Evolutionary conservation across 1,284 basidiomycete species (phyloP).

Genomic region (Trichosporon ovoides): DNA sequence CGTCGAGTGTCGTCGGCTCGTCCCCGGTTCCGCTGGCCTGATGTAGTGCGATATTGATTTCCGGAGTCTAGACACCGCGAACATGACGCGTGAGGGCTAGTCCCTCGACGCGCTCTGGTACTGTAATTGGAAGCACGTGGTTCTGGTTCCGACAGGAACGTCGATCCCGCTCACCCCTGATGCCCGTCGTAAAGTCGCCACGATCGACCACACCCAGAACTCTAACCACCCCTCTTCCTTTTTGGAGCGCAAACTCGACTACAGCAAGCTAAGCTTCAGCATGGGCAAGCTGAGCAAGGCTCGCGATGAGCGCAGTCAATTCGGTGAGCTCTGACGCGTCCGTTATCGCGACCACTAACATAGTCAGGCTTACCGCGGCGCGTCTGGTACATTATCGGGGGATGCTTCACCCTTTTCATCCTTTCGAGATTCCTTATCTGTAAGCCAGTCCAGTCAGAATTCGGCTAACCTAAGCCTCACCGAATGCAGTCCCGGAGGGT

Average conservation of each 20-base stretch:
- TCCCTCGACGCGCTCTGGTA: too few species aligned
- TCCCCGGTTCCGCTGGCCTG: background rate
- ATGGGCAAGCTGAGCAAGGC: slow-evolving; percentile 3
- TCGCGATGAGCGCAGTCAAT: slow-evolving; percentile 9
- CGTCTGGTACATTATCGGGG: slow-evolving; percentile 63
- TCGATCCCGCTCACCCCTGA: background rate
- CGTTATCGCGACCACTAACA: background rate
- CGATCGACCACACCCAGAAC: background rate
- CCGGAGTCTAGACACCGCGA: too few species aligned
- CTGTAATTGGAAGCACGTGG: too few species aligned
- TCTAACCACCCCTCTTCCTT: background rate
- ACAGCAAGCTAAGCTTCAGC: background rate
- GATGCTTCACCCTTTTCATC: slow-evolving; percentile 58
- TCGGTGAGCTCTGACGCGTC: slow-evolving; percentile 20
- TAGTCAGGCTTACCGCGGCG: slow-evolving; percentile 47
- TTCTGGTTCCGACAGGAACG: background rate
- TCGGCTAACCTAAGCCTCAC: background rate
- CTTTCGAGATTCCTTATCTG: slow-evolving; percentile 60
- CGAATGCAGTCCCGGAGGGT: background rate
- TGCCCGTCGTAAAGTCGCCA: slow-evolving; percentile 1
- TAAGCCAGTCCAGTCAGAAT: slow-evolving; percentile 16
- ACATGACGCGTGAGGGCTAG: too few species aligned
- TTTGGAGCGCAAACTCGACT: background rate
- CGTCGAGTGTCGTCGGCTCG: background rate
- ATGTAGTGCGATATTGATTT: background rate